phyloP scores from a whole-genome alignment of 805 yeast species.

The Millerago galiae region DNA sequence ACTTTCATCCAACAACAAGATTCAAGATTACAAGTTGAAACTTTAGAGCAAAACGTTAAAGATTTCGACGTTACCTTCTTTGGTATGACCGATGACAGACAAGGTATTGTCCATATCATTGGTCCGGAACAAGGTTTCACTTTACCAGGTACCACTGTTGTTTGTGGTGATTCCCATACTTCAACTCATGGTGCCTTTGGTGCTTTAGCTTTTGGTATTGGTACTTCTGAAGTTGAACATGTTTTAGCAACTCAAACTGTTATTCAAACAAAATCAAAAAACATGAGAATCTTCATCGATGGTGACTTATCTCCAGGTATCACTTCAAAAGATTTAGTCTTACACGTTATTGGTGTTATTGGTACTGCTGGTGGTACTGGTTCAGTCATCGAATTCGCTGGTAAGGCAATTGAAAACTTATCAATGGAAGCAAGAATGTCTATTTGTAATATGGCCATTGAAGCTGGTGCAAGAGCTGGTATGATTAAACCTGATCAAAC shows the following conservation, averaged over 20 bases:
- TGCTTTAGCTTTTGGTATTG: conserved; percentile 95
- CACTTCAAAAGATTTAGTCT: conserved; percentile 91
- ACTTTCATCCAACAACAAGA: conserved; percentile 86
- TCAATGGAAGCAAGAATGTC: conserved; percentile 99
- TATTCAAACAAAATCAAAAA: conserved; percentile 91
- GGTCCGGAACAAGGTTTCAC: conserved; percentile 99
- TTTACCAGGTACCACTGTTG: conserved; percentile 96
- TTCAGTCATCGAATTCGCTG: conserved; percentile 92
- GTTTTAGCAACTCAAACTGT: conserved; percentile 96
- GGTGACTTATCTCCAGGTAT: conserved; percentile 85
- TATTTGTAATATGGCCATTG: conserved; percentile 98
- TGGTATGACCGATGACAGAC: conserved; percentile 92
- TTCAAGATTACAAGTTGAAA: conserved; percentile 85
- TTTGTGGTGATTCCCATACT: conserved; percentile 98
- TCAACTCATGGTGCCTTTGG: conserved; percentile 99
- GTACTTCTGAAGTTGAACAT: conserved; percentile 98
- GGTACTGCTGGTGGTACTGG: conserved; percentile 99
- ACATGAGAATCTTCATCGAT: conserved; percentile 83
- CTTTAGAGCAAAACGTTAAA: conserved; percentile 88
- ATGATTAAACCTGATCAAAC: conserved; percentile 94
- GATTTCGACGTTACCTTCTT: conserved; percentile 86
- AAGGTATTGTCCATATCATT: conserved; percentile 96
- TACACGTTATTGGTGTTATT: conserved; percentile 91
- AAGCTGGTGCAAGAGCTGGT: conserved; percentile 99
- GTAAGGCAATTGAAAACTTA: conserved; percentile 83